Evolutionary conservation across 306 rosid species (phyloP).

Genomic region (Styphnolobium japonicum): DNA sequence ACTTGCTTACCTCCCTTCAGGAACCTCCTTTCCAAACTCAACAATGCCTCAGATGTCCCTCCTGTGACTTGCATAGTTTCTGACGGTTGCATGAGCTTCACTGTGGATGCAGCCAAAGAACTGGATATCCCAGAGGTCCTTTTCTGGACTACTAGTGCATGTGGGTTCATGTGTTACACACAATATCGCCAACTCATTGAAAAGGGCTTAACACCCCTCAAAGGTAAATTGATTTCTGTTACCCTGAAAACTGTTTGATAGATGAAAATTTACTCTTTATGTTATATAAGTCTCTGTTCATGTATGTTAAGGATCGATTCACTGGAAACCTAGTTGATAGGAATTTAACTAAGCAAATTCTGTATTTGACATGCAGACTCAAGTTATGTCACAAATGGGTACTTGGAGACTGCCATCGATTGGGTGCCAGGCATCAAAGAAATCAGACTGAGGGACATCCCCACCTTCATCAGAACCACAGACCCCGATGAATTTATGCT

Average conservation of each 20-base stretch:
- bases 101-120: slow-evolving; percentile 41
- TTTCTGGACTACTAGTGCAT: slow-evolving; percentile 50
- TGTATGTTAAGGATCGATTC: too few species aligned
- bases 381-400: slow-evolving; percentile 48
- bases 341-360: neutral
- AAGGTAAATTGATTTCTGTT: slow-evolving; percentile 36
- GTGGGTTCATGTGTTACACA: slow-evolving; percentile 48
- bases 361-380: slow-evolving; percentile 38
- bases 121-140: slow-evolving; percentile 43
- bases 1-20: slow-evolving; percentile 41
- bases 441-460: slow-evolving; percentile 51
- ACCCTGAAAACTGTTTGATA: too few species aligned
- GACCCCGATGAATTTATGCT: slow-evolving; percentile 45
- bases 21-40: slow-evolving; percentile 38
- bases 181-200: slow-evolving; percentile 23
- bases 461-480: slow-evolving; percentile 57
- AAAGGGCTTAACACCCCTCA: slow-evolving; percentile 44
- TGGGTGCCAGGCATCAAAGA: slow-evolving; percentile 65
- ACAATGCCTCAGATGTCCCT: slow-evolving; percentile 24
- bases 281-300: too few species aligned
- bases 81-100: slow-evolving; percentile 46
- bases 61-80: slow-evolving; percentile 49
- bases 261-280: too few species aligned
- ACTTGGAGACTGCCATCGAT: slow-evolving; percentile 49
- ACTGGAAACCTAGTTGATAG: too few species aligned